phyloP scores from a whole-genome alignment of 176 grass and related monocot species.

The barley (Hordeum vulgare) region MorexV3_pseudomolecules_assembly NC_058521.1:610167756-610168255 shows the following conservation, averaged over 20 bases:
- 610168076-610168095: constrained; percentile 78
- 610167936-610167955: constrained; percentile 62
- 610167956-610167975: constrained; percentile 51
- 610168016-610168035: constrained; percentile 60
- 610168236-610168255: constrained; percentile 48
- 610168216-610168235: constrained; percentile 88
- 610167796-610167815: constrained; percentile 66
- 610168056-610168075: constrained; percentile 78
- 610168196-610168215: constrained; percentile 74
- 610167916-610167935: constrained; percentile 30
- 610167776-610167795: constrained; percentile 94
- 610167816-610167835: constrained; percentile 70
- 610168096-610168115: constrained; percentile 71
- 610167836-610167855: constrained; percentile 74
- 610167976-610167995: constrained; percentile 48
- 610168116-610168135: constrained; percentile 66
- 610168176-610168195: constrained; percentile 70
- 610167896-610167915: constrained; percentile 28
- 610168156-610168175: constrained; percentile 94
- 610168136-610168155: constrained; percentile 40
- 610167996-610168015: constrained; percentile 34
- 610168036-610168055: constrained; percentile 88
- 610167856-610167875: constrained; percentile 62
- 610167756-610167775: constrained; percentile 92
- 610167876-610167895: constrained; percentile 50